Percentiles rank a stretch among this genome's conserved stretches.
These are phyloP conservation scores for Aspergillus ruber DNA, from an alignment of 2,329 filamentous ascomycete species.

Conservation along the genomic window DNA sequence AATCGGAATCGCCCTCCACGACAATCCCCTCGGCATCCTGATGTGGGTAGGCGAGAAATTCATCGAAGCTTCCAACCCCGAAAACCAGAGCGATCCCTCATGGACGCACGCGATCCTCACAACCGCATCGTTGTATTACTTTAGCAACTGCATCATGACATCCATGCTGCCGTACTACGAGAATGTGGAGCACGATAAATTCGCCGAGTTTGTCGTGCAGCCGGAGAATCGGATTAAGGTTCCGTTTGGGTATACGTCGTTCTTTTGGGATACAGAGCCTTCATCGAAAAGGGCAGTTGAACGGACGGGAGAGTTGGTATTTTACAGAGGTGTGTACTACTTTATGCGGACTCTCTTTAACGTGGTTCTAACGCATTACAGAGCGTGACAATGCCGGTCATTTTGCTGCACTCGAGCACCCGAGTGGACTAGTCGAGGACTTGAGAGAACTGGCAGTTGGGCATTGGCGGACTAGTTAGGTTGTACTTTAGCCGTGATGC, in stretches of 20 bases:
- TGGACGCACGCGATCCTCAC: slow-evolving; percentile 8
- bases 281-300: neutral
- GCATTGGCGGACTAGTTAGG: no score
- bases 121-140: slow-evolving; percentile 5
- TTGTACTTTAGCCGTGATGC: no score
- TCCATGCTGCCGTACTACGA: slow-evolving; percentile 6
- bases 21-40: slow-evolving; percentile 6
- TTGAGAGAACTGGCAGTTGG: slow-evolving; percentile 1
- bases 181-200: slow-evolving; percentile 2
- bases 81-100: neutral
- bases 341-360: neutral
- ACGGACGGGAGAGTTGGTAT: slow-evolving; percentile 4
- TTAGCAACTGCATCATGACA: slow-evolving; percentile 6
- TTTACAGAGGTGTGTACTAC: slow-evolving; percentile 4
- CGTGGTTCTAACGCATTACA: neutral
- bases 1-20: slow-evolving; percentile 3
- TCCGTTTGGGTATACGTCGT: slow-evolving; percentile 7
- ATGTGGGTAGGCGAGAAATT: slow-evolving; percentile 6
- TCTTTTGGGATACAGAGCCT: slow-evolving; percentile 3
- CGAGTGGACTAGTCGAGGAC: neutral
- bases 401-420: slow-evolving; percentile 6
- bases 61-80: slow-evolving; percentile 3
- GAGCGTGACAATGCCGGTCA: slow-evolving; percentile 5
- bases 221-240: slow-evolving; percentile 3
- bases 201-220: neutral